A percentile compares a stretch with the other conserved stretches of the same genome.
Conservation (phyloP, 495 filamentous ascomycete species). For the Aspergillus conjunctus region DNA sequence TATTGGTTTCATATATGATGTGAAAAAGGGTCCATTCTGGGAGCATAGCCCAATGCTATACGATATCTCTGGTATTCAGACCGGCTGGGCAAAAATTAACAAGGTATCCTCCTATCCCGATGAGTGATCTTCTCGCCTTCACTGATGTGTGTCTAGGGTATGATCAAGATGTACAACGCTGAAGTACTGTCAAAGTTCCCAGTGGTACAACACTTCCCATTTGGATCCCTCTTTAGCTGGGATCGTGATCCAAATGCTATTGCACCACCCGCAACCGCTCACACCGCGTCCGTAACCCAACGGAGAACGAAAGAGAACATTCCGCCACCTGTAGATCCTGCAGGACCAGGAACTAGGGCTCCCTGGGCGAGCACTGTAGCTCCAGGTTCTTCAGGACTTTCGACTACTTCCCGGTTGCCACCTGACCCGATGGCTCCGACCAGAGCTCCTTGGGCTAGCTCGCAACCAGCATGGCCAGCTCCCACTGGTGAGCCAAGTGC, state of each 20-base stretch:
- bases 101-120: conserved; percentile 58
- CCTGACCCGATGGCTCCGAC: conserved; percentile 46
- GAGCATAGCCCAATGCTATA: conserved; percentile 95
- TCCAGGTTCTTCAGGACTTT: conserved; percentile 19
- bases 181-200: conserved; percentile 72
- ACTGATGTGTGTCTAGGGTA: conserved; percentile 48
- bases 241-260: conserved; percentile 68
- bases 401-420: conserved; percentile 39
- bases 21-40: conserved; percentile 97
- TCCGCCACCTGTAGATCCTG: conserved; percentile 15
- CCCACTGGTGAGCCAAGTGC: conserved; percentile 21
- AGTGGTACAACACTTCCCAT: conserved; percentile 70
- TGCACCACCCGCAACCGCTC: conserved; percentile 47
- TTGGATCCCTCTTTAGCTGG: conserved; percentile 83
- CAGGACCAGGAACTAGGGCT: conserved; percentile 43
- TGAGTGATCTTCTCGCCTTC: neutral
- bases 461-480: conserved; percentile 25
- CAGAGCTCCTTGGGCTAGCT: conserved; percentile 48
- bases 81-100: conserved; percentile 98
- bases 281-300: conserved; percentile 60
- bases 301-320: conserved; percentile 34
- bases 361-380: conserved; percentile 48
- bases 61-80: conserved; percentile 86
- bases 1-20: conserved; percentile 97
- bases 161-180: conserved; percentile 74